These are phyloP conservation scores for Moniliella sp. DNA, from an alignment of 1,284 basidiomycete genomes.

Conservation along the genomic window DNA sequence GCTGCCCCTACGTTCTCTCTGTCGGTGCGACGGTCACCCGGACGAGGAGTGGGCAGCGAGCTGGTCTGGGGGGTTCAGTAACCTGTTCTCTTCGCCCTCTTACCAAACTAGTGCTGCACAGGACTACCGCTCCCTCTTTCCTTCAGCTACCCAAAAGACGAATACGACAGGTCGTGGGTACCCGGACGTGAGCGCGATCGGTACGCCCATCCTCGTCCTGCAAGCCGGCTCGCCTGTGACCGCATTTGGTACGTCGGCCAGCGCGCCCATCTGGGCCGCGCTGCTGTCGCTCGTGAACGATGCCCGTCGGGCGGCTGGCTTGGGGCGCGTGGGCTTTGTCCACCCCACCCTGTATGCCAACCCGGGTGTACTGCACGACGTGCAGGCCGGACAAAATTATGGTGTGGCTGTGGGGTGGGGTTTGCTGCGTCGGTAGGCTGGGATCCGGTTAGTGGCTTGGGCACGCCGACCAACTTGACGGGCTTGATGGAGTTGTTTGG, in stretches of 20 bases:
- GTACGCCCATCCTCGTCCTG: conserved; percentile 34
- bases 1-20: conserved; percentile 5
- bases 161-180: conserved; percentile 44
- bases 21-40: conserved; percentile 8
- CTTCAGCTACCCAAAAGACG: too few relatives aligned
- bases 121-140: conserved; percentile 40
- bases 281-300: conserved; percentile 1
- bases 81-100: conserved; percentile 43
- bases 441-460: conserved; percentile 2
- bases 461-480: conserved; percentile 3
- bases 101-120: conserved; percentile 44
- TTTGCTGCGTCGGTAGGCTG: conserved; percentile 4
- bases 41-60: conserved; percentile 35
- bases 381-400: not conserved
- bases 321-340: conserved; percentile 2
- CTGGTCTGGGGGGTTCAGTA: conserved; percentile 48
- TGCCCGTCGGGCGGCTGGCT: conserved; percentile 7
- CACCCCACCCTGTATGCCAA: conserved; percentile 3
- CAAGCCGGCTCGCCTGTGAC: conserved; percentile 7
- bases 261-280: conserved; percentile 1
- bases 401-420: conserved; percentile 3
- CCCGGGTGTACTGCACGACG: conserved; percentile 1
- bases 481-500: too few relatives aligned
- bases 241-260: conserved; percentile 1
- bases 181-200: conserved; percentile 52